Evolutionary conservation across 495 filamentous ascomycete genomes (phyloP).

Genomic region (Pseudevernia furfuracea): DNA sequence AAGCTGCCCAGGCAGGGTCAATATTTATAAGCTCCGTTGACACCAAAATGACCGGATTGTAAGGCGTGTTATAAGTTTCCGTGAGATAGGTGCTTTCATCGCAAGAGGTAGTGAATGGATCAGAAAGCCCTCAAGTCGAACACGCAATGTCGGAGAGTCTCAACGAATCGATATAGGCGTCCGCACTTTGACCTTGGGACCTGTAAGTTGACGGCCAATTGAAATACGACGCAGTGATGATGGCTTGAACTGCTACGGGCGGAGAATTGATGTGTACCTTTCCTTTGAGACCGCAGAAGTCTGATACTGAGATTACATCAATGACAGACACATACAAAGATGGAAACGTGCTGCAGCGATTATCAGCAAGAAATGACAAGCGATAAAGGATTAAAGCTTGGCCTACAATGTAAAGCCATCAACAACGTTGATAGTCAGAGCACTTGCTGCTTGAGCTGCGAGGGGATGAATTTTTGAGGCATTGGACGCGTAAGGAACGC

Average conservation of each 20-base stretch:
- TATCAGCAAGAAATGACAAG: not conserved
- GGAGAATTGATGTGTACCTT: conserved; percentile 9
- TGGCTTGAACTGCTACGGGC: conserved; percentile 20
- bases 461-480: conserved; percentile 9
- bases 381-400: not conserved
- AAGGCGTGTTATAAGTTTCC: conserved; percentile 14
- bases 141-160: conserved; percentile 19
- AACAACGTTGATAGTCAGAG: conserved; percentile 5
- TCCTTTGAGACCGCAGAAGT: conserved; percentile 17
- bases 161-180: conserved; percentile 14
- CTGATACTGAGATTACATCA: conserved; percentile 13
- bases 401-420: conserved; percentile 17
- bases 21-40: conserved; percentile 14
- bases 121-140: conserved; percentile 19
- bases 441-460: not conserved
- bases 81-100: conserved; percentile 17
- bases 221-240: conserved; percentile 19
- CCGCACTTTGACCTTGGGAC: conserved; percentile 13
- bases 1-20: conserved; percentile 18
- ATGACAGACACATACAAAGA: conserved; percentile 20
- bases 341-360: conserved; percentile 10
- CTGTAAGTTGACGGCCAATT: conserved; percentile 21
- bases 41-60: conserved; percentile 21
- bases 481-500: conserved; percentile 15
- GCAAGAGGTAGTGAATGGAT: conserved; percentile 17